phyloP scores from a whole-genome alignment of 257 asterid genomes.

The Solanum gandarillasii region DNA sequence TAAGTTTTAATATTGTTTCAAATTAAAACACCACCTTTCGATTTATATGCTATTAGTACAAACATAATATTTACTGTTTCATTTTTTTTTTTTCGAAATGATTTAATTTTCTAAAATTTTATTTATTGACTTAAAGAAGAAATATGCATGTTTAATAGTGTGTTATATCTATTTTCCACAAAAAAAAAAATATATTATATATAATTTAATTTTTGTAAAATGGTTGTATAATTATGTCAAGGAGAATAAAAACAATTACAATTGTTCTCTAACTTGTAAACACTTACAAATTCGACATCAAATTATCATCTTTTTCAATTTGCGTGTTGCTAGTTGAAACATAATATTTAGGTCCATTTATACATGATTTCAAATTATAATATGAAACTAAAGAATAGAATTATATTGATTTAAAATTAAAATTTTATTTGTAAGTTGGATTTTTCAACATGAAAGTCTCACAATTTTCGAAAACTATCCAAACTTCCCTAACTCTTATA shows the following conservation, averaged over 20 bases:
- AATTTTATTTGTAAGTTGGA: neutral
- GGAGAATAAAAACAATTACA: neutral
- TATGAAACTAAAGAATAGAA: too few species aligned
- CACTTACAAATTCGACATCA: neutral
- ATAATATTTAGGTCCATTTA: too few species aligned
- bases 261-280: neutral
- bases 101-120: neutral
- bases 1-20: neutral
- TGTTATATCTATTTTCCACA: neutral
- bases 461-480: too few species aligned
- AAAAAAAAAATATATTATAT: too few species aligned
- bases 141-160: neutral
- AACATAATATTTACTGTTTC: neutral
- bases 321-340: neutral
- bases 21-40: neutral
- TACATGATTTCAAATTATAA: too few species aligned
- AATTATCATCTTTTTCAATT: neutral
- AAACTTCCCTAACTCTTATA: neutral
- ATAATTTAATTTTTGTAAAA: neutral
- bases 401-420: neutral
- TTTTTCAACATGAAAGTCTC: too few species aligned
- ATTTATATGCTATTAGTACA: neutral
- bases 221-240: neutral
- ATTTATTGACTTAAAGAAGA: neutral
- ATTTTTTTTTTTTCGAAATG: neutral